Conservation (phyloP, 176 grass and related monocot genomes). For the Cenchrus americanus region DNA sequence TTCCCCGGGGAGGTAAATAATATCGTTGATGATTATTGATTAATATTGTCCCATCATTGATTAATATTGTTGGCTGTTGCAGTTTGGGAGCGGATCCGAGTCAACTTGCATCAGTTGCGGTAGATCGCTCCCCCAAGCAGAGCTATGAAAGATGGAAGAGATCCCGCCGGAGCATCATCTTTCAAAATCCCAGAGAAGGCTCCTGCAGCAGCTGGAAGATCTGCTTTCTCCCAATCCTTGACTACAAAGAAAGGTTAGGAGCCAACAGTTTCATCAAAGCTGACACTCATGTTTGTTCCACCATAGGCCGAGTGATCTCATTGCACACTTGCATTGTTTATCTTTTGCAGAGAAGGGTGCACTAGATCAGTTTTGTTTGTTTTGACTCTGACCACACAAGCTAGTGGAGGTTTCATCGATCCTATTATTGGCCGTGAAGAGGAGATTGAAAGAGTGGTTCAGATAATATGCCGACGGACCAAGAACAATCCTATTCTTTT, state of each 20-base stretch:
- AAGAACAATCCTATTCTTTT: conserved; percentile 99
- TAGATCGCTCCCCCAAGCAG: conserved; percentile 61
- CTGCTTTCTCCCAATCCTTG: conserved; percentile 62
- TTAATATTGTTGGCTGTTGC: conserved; percentile 13
- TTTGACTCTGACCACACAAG: conserved; percentile 85
- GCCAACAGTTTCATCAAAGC: neutral
- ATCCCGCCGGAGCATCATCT: conserved; percentile 45
- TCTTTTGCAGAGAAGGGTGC: conserved; percentile 75
- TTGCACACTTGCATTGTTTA: conserved; percentile 12
- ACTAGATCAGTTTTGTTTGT: conserved; percentile 85
- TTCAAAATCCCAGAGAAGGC: conserved; percentile 60
- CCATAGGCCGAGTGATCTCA: conserved; percentile 13
- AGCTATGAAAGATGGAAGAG: conserved; percentile 81
- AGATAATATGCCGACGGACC: conserved; percentile 91
- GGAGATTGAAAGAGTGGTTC: conserved; percentile 93
- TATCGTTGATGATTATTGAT: too few species aligned
- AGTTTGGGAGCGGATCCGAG: conserved; percentile 82
- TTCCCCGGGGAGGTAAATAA: conserved; percentile 72
- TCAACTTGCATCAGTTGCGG: conserved; percentile 67
- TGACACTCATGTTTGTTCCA: conserved; percentile 23
- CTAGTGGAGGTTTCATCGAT: conserved; percentile 85
- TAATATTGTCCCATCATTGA: neutral
- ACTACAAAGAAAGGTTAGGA: conserved; percentile 75
- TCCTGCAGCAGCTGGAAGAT: conserved; percentile 52
- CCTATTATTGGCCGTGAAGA: conserved; percentile 88